A percentile compares a stretch with the other conserved stretches of the same genome.
These are phyloP conservation scores for Trifolium repens DNA, from an alignment of 306 rosid species.

Conservation along the genomic window DNA sequence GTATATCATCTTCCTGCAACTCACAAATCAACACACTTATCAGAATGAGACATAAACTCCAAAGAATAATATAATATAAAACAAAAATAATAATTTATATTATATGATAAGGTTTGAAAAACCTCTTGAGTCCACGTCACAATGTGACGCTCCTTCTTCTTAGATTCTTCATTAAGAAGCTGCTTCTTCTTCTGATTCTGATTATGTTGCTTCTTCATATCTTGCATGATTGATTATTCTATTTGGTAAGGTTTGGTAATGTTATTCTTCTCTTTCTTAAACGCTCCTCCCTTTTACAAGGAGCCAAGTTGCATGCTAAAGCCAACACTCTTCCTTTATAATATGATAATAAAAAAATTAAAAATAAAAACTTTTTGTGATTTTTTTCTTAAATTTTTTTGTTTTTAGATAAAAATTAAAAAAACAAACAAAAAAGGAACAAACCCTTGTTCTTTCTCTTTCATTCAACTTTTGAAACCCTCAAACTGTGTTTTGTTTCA, in stretches of 20 bases:
- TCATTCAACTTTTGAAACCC: conserved; percentile 54
- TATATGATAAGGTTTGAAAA: conserved; percentile 23
- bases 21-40: conserved; percentile 35
- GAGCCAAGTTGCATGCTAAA: conserved; percentile 78
- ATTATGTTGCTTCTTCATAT: conserved; percentile 50
- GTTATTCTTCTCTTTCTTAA: conserved; percentile 50
- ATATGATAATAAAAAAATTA: conserved; percentile 23
- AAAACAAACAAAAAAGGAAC: conserved; percentile 27
- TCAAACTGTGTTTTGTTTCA: conserved; percentile 47
- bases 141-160: conserved; percentile 99
- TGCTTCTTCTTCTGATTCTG: conserved; percentile 47
- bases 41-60: not conserved
- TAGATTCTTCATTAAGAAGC: conserved; percentile 64
- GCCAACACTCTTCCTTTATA: conserved; percentile 60
- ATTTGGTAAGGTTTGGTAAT: conserved; percentile 1
- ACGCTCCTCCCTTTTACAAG: conserved; percentile 77
- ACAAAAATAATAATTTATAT: not conserved
- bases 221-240: conserved; percentile 66
- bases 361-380: conserved; percentile 35
- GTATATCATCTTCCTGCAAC: conserved; percentile 96
- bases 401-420: not conserved
- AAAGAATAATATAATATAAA: conserved; percentile 24
- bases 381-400: not conserved
- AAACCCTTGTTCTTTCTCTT: conserved; percentile 50
- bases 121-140: conserved; percentile 99